Evolutionary conservation across 768 basidiomycete genomes (phyloP), one percentile per base, ranked within the genome.

Genomic region (Pulveroboletus sp.): DNA sequence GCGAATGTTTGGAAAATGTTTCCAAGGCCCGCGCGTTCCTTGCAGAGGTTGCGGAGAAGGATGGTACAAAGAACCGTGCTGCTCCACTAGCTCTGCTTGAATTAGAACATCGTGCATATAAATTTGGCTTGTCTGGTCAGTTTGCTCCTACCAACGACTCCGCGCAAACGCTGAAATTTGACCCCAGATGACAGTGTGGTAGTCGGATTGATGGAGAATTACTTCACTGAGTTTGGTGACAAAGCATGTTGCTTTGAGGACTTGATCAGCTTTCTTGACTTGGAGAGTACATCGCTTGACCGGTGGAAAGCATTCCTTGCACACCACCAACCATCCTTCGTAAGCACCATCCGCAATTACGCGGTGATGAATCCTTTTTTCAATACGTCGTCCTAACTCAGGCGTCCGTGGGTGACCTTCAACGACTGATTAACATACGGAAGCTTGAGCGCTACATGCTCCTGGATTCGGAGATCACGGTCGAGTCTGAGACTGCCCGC

Each of bases 171-270:
- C 47, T 50, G 41, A 62, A 38, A 42, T 30, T 39, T 18, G 18
- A 42, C 38, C n/a, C 32, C 27, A 87, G 84, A 81, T 57, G 43
- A 73, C 27, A 58, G 59, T 11, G 67, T 69, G 27, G 57, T 84
- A 47, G 62, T 77, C 30, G 60, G 66, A 10, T 71, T 84, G 48
- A 69, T 93, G 61, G 72, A 81, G 59, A 68, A 74, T 42, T 95
- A 94, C 66, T 82, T 92, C 61, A 71, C 78, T 36, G 72, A 71
- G 50, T 80, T 92, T 57, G 85, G 88, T 28, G 81, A 84, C 65
- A 95, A 93, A 67, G 74, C 84, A 6, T 91, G 88, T 66, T 92
- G 90, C 65, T 89, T 83, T 50, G 93, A 94, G 68, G 93, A 96
- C 59, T 70, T 95, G 36, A 77, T 76, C 56, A 80, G 83, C 4